These are phyloP conservation scores for Paulownia fortunei DNA, from an alignment of 257 asterid genomes.

Conservation along the genomic window DNA sequence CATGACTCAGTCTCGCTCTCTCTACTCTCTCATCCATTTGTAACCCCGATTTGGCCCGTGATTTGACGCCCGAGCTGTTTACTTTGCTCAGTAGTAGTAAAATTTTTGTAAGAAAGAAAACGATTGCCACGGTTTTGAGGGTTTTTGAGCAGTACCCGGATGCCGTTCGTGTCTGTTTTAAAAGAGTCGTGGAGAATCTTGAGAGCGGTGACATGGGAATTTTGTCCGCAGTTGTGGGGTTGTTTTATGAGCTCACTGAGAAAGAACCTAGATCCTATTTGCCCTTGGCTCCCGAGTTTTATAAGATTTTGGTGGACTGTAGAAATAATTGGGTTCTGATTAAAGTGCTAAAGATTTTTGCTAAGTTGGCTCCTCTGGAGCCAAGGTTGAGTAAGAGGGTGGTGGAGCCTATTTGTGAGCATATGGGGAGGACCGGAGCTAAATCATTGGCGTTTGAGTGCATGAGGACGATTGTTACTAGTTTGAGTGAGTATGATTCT, in stretches of 20 bases:
- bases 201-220: conserved; percentile 69
- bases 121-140: conserved; percentile 65
- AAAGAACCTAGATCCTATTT: conserved; percentile 80
- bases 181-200: conserved; percentile 83
- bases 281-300: conserved; percentile 96
- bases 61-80: conserved; percentile 83
- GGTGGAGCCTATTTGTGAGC: conserved; percentile 87
- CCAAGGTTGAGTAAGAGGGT: conserved; percentile 85
- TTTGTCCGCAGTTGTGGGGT: conserved; percentile 80
- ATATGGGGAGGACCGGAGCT: conserved; percentile 77
- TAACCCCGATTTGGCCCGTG: conserved; percentile 80
- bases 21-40: conserved; percentile 67
- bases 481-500: conserved; percentile 75
- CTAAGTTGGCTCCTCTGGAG: conserved; percentile 76
- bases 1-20: conserved; percentile 86
- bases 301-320: conserved; percentile 75
- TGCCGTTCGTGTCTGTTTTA: conserved; percentile 89
- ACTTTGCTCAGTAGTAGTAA: conserved; percentile 62
- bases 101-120: conserved; percentile 65
- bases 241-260: conserved; percentile 83
- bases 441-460: conserved; percentile 90
- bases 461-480: conserved; percentile 67
- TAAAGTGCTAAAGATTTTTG: conserved; percentile 85
- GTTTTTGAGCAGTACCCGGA: conserved; percentile 81
- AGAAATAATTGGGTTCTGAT: conserved; percentile 93